Evolutionary conservation across 2,329 filamentous ascomycete species (phyloP).

Genomic region (Epichloe sp.): DNA sequence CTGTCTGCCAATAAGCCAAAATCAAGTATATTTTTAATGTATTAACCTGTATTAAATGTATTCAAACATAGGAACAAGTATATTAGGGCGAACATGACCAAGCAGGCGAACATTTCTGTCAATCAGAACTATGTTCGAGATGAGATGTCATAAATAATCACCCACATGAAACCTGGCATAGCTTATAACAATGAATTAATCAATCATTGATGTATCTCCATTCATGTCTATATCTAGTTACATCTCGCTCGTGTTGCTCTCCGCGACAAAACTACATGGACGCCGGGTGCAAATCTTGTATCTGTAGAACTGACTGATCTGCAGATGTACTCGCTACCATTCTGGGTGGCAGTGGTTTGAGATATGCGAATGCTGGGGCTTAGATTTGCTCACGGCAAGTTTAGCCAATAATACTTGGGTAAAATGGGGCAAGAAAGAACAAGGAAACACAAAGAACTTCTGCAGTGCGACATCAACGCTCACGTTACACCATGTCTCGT

Average conservation of each 20-base stretch:
- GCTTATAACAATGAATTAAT: no score
- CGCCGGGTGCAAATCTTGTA: background rate
- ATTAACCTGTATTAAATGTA: no score
- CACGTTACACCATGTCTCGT: slow-evolving; percentile 1
- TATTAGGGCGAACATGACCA: no score
- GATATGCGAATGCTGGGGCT: background rate
- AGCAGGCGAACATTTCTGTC: no score
- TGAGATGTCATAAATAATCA: no score
- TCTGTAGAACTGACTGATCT: background rate
- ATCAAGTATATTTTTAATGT: no score
- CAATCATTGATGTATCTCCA: background rate
- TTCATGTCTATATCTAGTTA: background rate
- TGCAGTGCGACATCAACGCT: background rate
- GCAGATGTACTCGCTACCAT: background rate
- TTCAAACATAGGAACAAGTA: no score
- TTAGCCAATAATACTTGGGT: background rate
- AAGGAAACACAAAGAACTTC: background rate
- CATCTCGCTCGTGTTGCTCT: background rate
- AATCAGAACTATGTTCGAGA: no score
- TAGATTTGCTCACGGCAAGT: background rate
- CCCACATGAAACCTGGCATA: no score
- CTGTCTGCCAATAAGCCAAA: no score
- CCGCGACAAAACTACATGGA: background rate
- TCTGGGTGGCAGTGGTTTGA: background rate
- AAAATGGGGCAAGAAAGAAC: background rate